These are phyloP conservation scores for Cryphonectria naterciae DNA, from an alignment of 2,329 filamentous ascomycete species.

Conservation along the genomic window DNA sequence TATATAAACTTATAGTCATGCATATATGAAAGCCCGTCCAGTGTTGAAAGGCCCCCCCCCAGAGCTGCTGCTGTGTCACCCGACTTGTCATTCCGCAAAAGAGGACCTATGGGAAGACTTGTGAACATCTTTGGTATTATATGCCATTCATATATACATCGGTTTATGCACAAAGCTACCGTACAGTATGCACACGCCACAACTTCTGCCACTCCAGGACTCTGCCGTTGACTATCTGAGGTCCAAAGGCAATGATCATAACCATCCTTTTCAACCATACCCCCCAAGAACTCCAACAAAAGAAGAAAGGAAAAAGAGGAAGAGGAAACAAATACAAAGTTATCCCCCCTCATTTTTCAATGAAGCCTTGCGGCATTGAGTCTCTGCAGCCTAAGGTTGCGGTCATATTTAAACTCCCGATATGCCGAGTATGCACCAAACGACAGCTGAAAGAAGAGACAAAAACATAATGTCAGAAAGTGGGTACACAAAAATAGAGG, in stretches of 20 bases:
- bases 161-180: not conserved
- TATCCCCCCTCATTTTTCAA: not conserved
- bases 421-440: constrained; percentile 26
- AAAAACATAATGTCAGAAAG: not conserved
- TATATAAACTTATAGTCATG: too few relatives aligned
- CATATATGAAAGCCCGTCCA: too few relatives aligned
- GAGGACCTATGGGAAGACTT: too few relatives aligned
- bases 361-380: constrained; percentile 21
- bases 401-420: constrained; percentile 27
- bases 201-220: not conserved
- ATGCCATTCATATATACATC: not conserved
- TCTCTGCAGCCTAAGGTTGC: constrained; percentile 25
- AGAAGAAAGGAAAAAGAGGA: not conserved
- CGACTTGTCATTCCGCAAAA: too few relatives aligned
- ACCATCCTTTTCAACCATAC: not conserved
- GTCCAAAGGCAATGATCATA: constrained; percentile 14
- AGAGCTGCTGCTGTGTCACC: too few relatives aligned
- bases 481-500: too few relatives aligned
- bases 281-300: not conserved
- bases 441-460: constrained; percentile 3
- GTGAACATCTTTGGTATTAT: not conserved
- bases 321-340: not conserved
- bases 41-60: too few relatives aligned
- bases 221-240: not conserved
- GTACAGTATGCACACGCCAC: not conserved